These are phyloP conservation scores for Lentinula edodes DNA, from an alignment of 768 basidiomycete species.

Conservation along the genomic window DNA sequence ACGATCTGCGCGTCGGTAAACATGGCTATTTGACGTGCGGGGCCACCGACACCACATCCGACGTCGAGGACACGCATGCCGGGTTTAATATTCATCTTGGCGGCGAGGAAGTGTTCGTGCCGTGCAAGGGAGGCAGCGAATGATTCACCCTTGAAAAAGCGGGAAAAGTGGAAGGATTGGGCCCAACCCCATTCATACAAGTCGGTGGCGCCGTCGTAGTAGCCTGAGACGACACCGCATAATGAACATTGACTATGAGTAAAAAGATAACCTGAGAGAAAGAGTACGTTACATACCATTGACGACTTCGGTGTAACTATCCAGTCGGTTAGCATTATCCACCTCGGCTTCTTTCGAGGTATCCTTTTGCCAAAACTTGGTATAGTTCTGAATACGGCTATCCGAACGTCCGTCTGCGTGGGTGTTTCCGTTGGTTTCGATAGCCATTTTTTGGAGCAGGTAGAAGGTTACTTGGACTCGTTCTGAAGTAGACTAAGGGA, in stretches of 20 bases:
- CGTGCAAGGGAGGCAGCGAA: constrained; percentile 76
- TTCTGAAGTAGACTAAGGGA: background rate
- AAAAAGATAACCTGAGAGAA: too few relatives aligned
- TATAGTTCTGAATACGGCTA: constrained; percentile 78
- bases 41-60: constrained; percentile 97
- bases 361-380: constrained; percentile 89
- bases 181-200: constrained; percentile 95
- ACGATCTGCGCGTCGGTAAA: constrained; percentile 82
- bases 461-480: background rate
- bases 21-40: constrained; percentile 89
- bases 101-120: constrained; percentile 95
- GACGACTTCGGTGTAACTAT: constrained; percentile 87
- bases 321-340: constrained; percentile 69
- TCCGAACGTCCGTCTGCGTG: constrained; percentile 54
- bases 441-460: background rate
- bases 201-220: constrained; percentile 95
- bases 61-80: constrained; percentile 98
- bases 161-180: constrained; percentile 92
- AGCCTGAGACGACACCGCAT: constrained; percentile 37
- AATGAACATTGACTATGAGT: too few relatives aligned
- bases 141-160: constrained; percentile 89
- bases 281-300: constrained; percentile 53
- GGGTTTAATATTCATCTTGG: constrained; percentile 76
- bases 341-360: constrained; percentile 56
- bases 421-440: background rate